Conservation (phyloP, 768 basidiomycete genomes). For the Calocybe gangraenosa region DNA sequence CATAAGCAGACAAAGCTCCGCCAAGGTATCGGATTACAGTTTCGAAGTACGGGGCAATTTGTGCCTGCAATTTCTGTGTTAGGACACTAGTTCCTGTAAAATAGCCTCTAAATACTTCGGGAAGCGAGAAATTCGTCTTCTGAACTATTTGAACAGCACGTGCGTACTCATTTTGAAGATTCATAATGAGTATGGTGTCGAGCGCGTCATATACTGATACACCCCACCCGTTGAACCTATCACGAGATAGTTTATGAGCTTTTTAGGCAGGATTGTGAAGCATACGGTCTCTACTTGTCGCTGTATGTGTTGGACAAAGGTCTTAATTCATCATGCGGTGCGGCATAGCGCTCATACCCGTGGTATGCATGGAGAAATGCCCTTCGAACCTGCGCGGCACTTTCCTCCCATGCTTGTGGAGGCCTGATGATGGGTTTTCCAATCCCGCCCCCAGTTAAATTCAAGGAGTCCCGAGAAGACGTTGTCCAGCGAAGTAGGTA, state of each 20-base stretch:
- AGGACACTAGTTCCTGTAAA: neutral
- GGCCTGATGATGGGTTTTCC: slow-evolving; percentile 17
- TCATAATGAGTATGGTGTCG: slow-evolving; percentile 85
- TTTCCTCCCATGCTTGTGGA: slow-evolving; percentile 41
- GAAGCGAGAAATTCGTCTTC: slow-evolving; percentile 44
- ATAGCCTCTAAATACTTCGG: slow-evolving; percentile 26
- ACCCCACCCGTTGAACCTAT: slow-evolving; percentile 79
- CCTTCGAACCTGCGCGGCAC: slow-evolving; percentile 52
- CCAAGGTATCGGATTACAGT: slow-evolving; percentile 90
- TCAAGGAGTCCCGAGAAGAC: slow-evolving; percentile 8
- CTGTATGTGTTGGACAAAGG: slow-evolving; percentile 44
- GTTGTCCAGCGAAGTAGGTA: slow-evolving; percentile 23
- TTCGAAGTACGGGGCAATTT: slow-evolving; percentile 65
- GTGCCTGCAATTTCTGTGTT: slow-evolving; percentile 15
- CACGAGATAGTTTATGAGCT: neutral
- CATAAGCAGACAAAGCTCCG: slow-evolving; percentile 80
- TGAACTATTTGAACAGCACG: slow-evolving; percentile 55
- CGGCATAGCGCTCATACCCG: slow-evolving; percentile 59
- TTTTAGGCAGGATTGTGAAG: neutral
- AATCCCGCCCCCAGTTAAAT: slow-evolving; percentile 1
- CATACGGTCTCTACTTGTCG: slow-evolving; percentile 50
- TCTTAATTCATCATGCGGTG: slow-evolving; percentile 58
- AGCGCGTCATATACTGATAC: slow-evolving; percentile 77
- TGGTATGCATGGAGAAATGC: slow-evolving; percentile 68
- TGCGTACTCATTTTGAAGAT: slow-evolving; percentile 62